phyloP scores from a whole-genome alignment of 805 yeast genomes.

The Spencermartinsiella europaea region DNA sequence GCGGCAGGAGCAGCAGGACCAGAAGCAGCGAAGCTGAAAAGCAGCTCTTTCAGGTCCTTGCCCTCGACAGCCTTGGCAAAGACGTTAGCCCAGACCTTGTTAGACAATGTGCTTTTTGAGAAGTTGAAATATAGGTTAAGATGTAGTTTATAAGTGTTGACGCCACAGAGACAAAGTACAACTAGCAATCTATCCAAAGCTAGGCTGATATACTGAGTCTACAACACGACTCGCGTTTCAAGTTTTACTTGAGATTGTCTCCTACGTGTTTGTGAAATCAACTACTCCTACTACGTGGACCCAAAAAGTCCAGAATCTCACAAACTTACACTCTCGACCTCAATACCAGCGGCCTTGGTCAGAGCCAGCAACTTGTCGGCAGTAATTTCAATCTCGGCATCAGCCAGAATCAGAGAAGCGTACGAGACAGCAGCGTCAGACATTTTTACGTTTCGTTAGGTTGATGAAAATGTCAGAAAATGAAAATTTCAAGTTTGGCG shows the following conservation, averaged over 20 bases:
- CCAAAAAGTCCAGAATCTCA: neutral
- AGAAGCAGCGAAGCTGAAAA: conserved; percentile 62
- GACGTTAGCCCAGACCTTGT: conserved; percentile 73
- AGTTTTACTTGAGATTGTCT: too few species aligned
- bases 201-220: too few species aligned
- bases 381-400: conserved; percentile 91
- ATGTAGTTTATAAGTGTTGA: too few species aligned
- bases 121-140: too few species aligned
- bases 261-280: too few species aligned
- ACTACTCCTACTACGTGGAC: too few species aligned
- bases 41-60: conserved; percentile 77
- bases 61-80: conserved; percentile 87
- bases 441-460: conserved; percentile 21
- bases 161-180: too few species aligned
- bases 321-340: conserved; percentile 49
- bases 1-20: conserved; percentile 67
- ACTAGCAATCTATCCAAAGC: too few species aligned
- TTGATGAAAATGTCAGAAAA: too few species aligned
- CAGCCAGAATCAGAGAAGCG: conserved; percentile 98
- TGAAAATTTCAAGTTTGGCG: too few species aligned
- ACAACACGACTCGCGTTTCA: too few species aligned
- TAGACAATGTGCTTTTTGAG: neutral
- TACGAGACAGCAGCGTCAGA: conserved; percentile 82
- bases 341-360: conserved; percentile 79
- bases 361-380: conserved; percentile 76